Evolutionary conservation across 441 rosid genomes (phyloP).

Genomic region (Erysimum pusillum): DNA sequence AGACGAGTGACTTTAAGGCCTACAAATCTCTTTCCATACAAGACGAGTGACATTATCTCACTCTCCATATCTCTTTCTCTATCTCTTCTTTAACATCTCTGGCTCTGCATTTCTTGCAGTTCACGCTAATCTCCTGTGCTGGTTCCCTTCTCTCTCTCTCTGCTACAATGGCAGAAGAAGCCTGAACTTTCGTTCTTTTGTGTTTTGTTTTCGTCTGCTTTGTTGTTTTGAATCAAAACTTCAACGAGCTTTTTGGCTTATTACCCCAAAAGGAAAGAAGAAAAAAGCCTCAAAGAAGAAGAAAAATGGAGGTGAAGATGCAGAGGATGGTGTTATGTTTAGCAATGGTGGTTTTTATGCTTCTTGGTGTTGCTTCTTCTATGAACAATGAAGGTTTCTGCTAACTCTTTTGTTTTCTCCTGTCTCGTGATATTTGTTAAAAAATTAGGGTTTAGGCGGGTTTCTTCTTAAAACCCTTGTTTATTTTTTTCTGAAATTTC

Average conservation of each 20-base stretch:
- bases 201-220: constrained; percentile 28
- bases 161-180: constrained; percentile 44
- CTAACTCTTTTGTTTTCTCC: neutral
- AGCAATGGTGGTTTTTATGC: constrained; percentile 35
- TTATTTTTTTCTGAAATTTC: neutral
- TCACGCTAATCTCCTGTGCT: constrained; percentile 87
- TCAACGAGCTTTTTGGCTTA: constrained; percentile 26
- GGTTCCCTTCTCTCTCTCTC: constrained; percentile 42
- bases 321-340: constrained; percentile 23
- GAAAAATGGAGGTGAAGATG: neutral
- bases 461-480: neutral
- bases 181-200: constrained; percentile 27
- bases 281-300: constrained; percentile 1
- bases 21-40: no score
- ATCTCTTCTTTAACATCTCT: constrained; percentile 68
- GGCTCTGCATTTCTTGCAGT: constrained; percentile 62
- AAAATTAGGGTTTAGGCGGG: neutral
- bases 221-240: neutral
- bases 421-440: constrained; percentile 3
- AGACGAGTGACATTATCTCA: constrained; percentile 26
- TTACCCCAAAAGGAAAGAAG: constrained; percentile 25
- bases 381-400: constrained; percentile 69
- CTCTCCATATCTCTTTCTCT: constrained; percentile 33
- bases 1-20: neutral
- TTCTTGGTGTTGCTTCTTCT: constrained; percentile 55